Evolutionary conservation across 2,329 filamentous ascomycete genomes (phyloP), one percentile per base, ranked within the genome.

Genomic region (Talaromyces marneffei): DNA sequence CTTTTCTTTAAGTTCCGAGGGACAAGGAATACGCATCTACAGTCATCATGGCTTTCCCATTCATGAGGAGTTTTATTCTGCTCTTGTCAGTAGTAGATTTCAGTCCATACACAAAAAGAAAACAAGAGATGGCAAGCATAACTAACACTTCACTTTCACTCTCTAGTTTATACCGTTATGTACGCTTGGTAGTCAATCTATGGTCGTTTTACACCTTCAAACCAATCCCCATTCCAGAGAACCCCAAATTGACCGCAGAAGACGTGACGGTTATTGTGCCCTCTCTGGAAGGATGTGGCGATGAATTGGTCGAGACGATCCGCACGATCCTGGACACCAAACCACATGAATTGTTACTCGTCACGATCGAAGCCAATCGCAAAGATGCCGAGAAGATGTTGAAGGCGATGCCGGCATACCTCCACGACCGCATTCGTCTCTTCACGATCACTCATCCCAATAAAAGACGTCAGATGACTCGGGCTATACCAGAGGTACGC

Each of bases 191-290:
- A 68, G 87, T 96, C 68, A 94, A 97, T 73, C 86, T 90, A 69
- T 79, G 90, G 69, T 91, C 90, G 69, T 92, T 95, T 74, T 94
- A 91, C 89, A 82, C 81, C 10, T 96, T 96, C 79, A 89, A 87
- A 75, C 92, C 92, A 27, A 90, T 92, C 64, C 89, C 89, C 44
- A 88, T 93, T 59, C 89, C 91, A 42, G 85, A 86, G 62, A 89
- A 91, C 65, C 91, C 93, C n/a, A 87, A 82, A 48, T 87, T 92
- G 72, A 91, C 87, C 29, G 84, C 87, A 35, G 79, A 90, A 67
- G 91, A 97, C 83, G 92, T 96, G 69, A 96, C 93, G 5, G 91
- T 97, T 65, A 90, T 97, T 68, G 90, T 97, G 64, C 93, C 93
- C 7, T 95, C 92, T 10, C 92, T 97, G 66, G 91, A 95, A 71